phyloP scores from a whole-genome alignment of 2,329 filamentous ascomycete species.

The Plenodomus lindquistii region DNA sequence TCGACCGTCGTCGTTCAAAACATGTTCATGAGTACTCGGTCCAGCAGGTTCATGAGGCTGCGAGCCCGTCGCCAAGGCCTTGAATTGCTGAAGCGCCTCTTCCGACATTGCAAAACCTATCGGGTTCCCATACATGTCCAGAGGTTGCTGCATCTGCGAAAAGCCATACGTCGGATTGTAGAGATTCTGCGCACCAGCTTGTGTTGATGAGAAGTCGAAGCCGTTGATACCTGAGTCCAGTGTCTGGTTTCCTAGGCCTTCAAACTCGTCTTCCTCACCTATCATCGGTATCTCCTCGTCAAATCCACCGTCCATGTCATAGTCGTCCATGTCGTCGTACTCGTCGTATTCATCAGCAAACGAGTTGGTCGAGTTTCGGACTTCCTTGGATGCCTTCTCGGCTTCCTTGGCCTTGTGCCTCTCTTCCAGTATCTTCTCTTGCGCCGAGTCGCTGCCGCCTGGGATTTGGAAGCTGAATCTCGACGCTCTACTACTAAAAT shows the following conservation, averaged over 20 bases:
- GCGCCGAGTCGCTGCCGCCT: conserved; percentile 66
- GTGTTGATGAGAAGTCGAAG: conserved; percentile 42
- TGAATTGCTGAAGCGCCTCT: conserved; percentile 24
- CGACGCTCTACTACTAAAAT: conserved; percentile 68
- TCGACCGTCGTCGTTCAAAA: conserved; percentile 24
- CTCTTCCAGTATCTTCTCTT: conserved; percentile 73
- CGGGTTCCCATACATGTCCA: conserved; percentile 35
- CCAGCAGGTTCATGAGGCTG: neutral
- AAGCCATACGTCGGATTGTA: conserved; percentile 24
- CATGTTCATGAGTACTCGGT: conserved; percentile 1
- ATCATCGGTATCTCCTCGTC: conserved; percentile 69
- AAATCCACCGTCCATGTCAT: conserved; percentile 60
- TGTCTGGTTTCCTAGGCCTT: conserved; percentile 28
- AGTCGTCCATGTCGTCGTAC: conserved; percentile 47
- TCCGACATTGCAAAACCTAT: conserved; percentile 41
- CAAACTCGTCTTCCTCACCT: conserved; percentile 41
- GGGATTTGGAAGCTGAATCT: conserved; percentile 83
- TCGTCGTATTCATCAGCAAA: conserved; percentile 46
- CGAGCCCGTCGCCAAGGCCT: conserved; percentile 6
- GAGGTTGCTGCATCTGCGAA: conserved; percentile 30
- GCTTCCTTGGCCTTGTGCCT: conserved; percentile 69
- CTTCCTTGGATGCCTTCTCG: conserved; percentile 57
- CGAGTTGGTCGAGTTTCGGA: conserved; percentile 39
- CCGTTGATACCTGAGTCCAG: conserved; percentile 33
- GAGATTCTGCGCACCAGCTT: conserved; percentile 8